These are phyloP conservation scores for Physcomitrium patens DNA, from an alignment of 225 moss, liverwort and hornwort genomes.

Conservation along the genomic window DNA sequence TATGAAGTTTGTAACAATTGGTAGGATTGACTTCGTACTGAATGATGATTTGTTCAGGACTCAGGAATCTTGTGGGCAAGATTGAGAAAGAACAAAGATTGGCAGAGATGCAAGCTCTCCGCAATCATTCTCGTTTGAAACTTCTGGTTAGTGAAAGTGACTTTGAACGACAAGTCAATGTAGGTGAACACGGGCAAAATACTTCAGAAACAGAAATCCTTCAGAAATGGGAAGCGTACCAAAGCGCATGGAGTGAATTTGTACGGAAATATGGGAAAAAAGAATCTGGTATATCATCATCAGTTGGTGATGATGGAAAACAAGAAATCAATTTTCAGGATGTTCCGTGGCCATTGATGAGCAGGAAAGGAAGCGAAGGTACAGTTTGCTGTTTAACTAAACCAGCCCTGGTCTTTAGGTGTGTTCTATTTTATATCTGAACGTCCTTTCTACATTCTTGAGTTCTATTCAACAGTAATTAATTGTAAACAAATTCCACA, in stretches of 20 bases:
- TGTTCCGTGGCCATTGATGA: conserved; percentile 83
- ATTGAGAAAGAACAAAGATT: conserved; percentile 61
- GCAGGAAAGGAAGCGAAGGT: conserved; percentile 39
- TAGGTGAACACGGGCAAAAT: conserved; percentile 31
- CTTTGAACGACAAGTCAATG: conserved; percentile 49
- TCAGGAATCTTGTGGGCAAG: conserved; percentile 66
- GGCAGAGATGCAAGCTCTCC: conserved; percentile 59
- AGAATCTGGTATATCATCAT: conserved; percentile 26
- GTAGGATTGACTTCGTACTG: not conserved
- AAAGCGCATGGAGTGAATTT: conserved; percentile 68
- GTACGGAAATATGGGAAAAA: conserved; percentile 46
- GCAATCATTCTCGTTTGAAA: conserved; percentile 47
- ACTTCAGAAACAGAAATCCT: conserved; percentile 28
- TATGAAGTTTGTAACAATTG: not conserved
- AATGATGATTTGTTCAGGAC: conserved; percentile 45
- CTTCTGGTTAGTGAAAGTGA: conserved; percentile 49
- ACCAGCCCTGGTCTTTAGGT: conserved; percentile 35
- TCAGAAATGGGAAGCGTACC: conserved; percentile 73
- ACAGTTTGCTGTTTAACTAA: conserved; percentile 27
- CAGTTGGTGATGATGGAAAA: conserved; percentile 29
- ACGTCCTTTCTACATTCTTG: no score
- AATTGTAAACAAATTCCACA: no score
- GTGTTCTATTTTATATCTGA: conserved; percentile 24
- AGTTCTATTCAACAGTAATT: no score
- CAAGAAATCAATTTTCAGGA: conserved; percentile 60